phyloP scores from a whole-genome alignment of 352 stramenopile genomes.

The Globisporangium orthogonon region DNA sequence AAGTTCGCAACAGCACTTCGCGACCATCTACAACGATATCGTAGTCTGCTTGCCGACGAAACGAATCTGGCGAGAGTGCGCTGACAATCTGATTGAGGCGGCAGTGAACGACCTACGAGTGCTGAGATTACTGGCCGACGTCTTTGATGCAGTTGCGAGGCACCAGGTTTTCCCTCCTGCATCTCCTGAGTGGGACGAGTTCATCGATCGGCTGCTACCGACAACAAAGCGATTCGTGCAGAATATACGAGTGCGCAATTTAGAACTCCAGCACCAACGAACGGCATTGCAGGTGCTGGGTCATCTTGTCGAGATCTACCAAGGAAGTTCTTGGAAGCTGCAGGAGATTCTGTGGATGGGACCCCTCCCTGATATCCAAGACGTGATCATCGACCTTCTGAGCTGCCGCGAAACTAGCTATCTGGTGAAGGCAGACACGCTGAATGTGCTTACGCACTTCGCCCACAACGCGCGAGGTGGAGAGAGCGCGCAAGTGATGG shows the following conservation, averaged over 20 bases:
- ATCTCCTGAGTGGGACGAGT: constrained; percentile 38
- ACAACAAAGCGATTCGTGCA: constrained; percentile 40
- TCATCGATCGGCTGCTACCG: constrained; percentile 35
- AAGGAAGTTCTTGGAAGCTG: constrained; percentile 26
- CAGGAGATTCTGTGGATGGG: constrained; percentile 18
- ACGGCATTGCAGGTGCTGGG: constrained; percentile 36
- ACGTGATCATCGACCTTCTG: constrained; percentile 28
- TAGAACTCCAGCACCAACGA: constrained; percentile 28
- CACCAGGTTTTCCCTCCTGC: constrained; percentile 25
- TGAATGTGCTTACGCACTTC: constrained; percentile 36
- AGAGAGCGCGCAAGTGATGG: constrained; percentile 12
- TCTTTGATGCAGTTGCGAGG: constrained; percentile 27
- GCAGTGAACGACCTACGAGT: constrained; percentile 25
- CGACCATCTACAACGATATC: constrained; percentile 37
- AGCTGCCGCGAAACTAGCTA: constrained; percentile 31
- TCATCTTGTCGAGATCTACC: constrained; percentile 35
- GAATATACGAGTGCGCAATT: constrained; percentile 12
- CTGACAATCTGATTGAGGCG: constrained; percentile 19
- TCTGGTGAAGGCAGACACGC: constrained; percentile 51
- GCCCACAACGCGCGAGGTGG: constrained; percentile 12
- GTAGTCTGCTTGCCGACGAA: constrained; percentile 31
- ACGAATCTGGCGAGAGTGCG: constrained; percentile 35
- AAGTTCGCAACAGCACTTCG: constrained; percentile 21
- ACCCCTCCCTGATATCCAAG: constrained; percentile 34
- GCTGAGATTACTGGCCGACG: constrained; percentile 27